Percentiles rank a stretch among this genome's conserved stretches.
These are phyloP conservation scores for Xerocomus potaroensis DNA, from an alignment of 768 basidiomycete genomes.

Conservation along the genomic window DNA sequence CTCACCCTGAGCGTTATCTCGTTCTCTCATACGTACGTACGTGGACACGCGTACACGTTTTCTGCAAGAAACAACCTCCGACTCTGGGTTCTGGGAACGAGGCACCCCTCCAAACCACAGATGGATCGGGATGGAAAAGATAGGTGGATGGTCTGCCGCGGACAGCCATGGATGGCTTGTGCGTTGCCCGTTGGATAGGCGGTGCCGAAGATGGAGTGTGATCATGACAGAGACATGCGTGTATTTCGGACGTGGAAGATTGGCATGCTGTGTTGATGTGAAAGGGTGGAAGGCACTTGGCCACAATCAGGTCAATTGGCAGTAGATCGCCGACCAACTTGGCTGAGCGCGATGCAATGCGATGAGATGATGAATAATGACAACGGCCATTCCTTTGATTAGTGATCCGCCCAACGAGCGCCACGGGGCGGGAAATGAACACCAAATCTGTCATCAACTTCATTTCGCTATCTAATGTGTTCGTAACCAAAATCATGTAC, in stretches of 20 bases:
- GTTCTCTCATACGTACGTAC: not conserved
- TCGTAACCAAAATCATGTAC: constrained; percentile 25
- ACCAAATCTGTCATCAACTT: constrained; percentile 18
- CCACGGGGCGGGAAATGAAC: constrained; percentile 10
- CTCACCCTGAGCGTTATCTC: not conserved
- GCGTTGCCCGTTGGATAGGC: not conserved
- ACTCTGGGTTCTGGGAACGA: not conserved
- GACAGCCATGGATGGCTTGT: not conserved
- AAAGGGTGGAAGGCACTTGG: not conserved
- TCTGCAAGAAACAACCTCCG: too few species aligned
- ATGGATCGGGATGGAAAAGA: too few species aligned
- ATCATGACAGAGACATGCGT: not conserved
- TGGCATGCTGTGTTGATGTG: not conserved
- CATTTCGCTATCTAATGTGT: constrained; percentile 20
- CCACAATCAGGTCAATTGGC: not conserved
- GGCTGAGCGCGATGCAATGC: not conserved
- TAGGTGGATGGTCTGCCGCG: too few species aligned
- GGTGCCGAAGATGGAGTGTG: not conserved
- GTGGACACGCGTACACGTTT: not conserved
- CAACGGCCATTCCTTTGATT: too few species aligned
- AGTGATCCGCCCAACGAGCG: constrained; percentile 9
- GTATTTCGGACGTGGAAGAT: not conserved
- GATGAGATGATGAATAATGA: too few species aligned
- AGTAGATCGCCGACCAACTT: not conserved
- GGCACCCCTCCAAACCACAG: too few species aligned